Percentiles rank a stretch among this genome's conserved stretches.
These are phyloP conservation scores for Pelagomonas calceolata DNA, from an alignment of 108 stramenopile species.

Conservation along the genomic window DNA sequence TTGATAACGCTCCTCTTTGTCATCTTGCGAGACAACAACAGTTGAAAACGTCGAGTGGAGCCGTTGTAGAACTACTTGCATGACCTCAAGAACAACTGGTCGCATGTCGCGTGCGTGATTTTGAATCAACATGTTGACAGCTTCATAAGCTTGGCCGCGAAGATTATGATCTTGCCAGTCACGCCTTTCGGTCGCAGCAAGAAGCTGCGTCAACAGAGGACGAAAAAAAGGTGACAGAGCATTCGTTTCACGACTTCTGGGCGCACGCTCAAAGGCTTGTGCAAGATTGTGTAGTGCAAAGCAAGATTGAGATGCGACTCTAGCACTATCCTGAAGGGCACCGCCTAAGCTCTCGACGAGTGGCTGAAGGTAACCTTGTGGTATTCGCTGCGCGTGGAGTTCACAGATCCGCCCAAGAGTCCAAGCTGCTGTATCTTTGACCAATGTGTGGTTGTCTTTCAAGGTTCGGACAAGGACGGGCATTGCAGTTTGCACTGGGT, in stretches of 20 bases:
- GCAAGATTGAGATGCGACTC: constrained; percentile 73
- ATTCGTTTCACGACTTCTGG: constrained; percentile 55
- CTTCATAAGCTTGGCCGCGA: constrained; percentile 67
- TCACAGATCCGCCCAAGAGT: constrained; percentile 79
- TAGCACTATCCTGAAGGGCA: constrained; percentile 57
- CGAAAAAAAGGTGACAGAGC: constrained; percentile 61
- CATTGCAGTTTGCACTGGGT: constrained; percentile 65
- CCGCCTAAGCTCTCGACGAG: constrained; percentile 58
- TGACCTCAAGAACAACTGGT: constrained; percentile 47
- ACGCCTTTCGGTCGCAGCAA: constrained; percentile 64
- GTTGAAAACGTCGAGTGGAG: constrained; percentile 59
- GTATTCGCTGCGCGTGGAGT: constrained; percentile 63
- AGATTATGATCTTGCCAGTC: constrained; percentile 71
- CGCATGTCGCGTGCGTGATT: constrained; percentile 66
- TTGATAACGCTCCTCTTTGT: constrained; percentile 61
- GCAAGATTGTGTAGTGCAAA: constrained; percentile 84
- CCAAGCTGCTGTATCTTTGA: constrained; percentile 82
- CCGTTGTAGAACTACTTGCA: constrained; percentile 64
- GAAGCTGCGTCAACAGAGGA: constrained; percentile 57
- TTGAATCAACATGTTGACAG: constrained; percentile 66
- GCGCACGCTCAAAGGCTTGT: constrained; percentile 45
- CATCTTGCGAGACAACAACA: constrained; percentile 61
- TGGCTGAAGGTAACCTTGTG: constrained; percentile 57
- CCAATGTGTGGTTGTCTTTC: constrained; percentile 59
- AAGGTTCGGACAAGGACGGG: constrained; percentile 64